phyloP scores from a whole-genome alignment of 139 green algal species.

The Asterochloris erici region DNA sequence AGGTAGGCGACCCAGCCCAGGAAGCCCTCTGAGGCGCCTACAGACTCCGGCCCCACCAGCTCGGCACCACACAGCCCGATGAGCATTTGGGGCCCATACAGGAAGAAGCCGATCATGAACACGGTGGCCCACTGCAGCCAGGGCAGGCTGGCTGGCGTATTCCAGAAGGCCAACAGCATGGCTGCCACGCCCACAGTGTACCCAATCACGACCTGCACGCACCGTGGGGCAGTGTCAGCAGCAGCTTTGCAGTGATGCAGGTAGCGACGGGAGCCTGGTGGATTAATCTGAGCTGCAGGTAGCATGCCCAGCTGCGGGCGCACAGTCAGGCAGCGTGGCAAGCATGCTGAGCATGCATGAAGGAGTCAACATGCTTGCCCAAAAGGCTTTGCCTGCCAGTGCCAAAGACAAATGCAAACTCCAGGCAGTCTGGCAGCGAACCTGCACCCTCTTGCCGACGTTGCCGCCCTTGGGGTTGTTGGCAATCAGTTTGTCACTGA shows the following conservation, averaged over 20 bases:
- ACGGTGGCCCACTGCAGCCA: conserved; percentile 84
- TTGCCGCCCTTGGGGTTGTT: conserved; percentile 47
- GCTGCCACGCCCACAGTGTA: conserved; percentile 89
- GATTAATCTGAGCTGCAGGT: too few relatives aligned
- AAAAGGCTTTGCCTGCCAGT: neutral
- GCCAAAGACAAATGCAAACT: neutral
- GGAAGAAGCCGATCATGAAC: conserved; percentile 86
- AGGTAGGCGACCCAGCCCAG: conserved; percentile 88
- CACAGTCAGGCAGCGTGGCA: too few relatives aligned
- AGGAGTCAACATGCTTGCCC: too few relatives aligned
- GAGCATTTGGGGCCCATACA: conserved; percentile 71
- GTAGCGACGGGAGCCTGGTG: too few relatives aligned
- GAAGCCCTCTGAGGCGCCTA: conserved; percentile 87
- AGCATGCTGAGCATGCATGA: too few relatives aligned
- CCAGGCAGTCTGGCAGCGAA: conserved; percentile 11
- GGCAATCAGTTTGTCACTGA: conserved; percentile 66
- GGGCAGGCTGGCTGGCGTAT: conserved; percentile 47
- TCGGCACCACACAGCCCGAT: conserved; percentile 49
- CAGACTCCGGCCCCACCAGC: conserved; percentile 84
- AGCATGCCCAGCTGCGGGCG: too few relatives aligned
- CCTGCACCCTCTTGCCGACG: conserved; percentile 90
- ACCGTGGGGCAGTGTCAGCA: neutral
- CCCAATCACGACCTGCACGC: conserved; percentile 82
- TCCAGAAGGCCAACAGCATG: conserved; percentile 71
- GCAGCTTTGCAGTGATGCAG: neutral